Percentiles rank a stretch among this genome's conserved stretches.
Evolutionary conservation across 2,329 filamentous ascomycete genomes (phyloP).

Genomic region (Saccharata proteae): DNA sequence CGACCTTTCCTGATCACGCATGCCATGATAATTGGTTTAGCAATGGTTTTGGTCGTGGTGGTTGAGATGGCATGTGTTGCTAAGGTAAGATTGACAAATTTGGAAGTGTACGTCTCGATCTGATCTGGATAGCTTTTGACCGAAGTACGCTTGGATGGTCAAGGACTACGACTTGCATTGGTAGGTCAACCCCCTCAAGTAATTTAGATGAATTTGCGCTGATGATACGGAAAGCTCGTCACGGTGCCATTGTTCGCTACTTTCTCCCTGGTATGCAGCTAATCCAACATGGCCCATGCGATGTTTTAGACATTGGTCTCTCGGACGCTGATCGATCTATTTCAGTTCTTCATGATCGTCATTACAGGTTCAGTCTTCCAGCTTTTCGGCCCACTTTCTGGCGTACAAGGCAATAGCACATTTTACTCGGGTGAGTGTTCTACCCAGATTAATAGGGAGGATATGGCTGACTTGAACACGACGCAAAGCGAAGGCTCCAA

Average conservation of each 20-base stretch:
- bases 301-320: slow-evolving; percentile 5
- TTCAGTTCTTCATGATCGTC: slow-evolving; percentile 39
- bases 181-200: slow-evolving; percentile 14
- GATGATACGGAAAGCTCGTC: slow-evolving; percentile 18
- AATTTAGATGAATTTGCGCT: slow-evolving; percentile 5
- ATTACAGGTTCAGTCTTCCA: slow-evolving; percentile 38
- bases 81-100: too few species aligned
- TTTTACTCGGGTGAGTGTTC: slow-evolving; percentile 15
- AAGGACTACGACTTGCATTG: slow-evolving; percentile 27
- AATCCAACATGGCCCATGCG: slow-evolving; percentile 8
- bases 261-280: slow-evolving; percentile 18
- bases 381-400: slow-evolving; percentile 33
- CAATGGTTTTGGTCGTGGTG: slow-evolving; percentile 18
- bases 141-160: slow-evolving; percentile 27
- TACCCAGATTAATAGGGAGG: too few species aligned
- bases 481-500: slow-evolving; percentile 14
- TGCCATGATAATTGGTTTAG: slow-evolving; percentile 15
- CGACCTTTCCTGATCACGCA: slow-evolving; percentile 16
- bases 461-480: neutral
- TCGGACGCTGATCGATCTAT: slow-evolving; percentile 13
- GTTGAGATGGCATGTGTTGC: slow-evolving; percentile 20
- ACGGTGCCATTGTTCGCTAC: slow-evolving; percentile 24
- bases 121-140: slow-evolving; percentile 14
- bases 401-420: slow-evolving; percentile 15
- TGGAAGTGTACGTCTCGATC: slow-evolving; percentile 1